Conservation (phyloP, 805 yeast species). For the Candida suzukii region DNA sequence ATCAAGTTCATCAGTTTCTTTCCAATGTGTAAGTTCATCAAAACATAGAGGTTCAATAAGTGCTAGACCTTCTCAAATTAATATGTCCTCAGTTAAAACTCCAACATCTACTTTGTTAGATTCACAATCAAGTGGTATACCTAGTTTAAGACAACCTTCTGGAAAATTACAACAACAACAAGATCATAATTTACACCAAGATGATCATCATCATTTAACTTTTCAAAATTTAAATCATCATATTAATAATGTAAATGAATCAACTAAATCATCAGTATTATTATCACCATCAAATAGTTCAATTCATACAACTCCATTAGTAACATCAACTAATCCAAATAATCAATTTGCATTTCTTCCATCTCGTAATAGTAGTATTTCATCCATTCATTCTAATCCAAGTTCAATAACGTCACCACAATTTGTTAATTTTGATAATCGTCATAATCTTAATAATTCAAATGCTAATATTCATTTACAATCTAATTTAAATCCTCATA, state of each 20-base stretch:
- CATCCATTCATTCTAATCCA: constrained; percentile 4
- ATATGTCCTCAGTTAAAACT: constrained; percentile 12
- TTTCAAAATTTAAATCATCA: background rate
- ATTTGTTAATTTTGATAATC: background rate
- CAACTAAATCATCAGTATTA: too few species aligned
- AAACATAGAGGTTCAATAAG: constrained; percentile 55
- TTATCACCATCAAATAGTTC: background rate
- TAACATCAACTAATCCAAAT: background rate
- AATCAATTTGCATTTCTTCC: background rate
- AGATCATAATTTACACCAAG: background rate
- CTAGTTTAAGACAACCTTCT: constrained; percentile 22
- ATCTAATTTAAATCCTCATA: background rate
- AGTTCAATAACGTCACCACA: constrained; percentile 3
- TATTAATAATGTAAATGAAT: background rate
- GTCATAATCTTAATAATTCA: too few species aligned
- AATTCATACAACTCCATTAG: background rate
- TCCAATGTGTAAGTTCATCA: constrained; percentile 34
- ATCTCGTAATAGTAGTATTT: constrained; percentile 6
- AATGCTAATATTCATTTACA: too few species aligned
- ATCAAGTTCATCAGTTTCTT: constrained; percentile 30
- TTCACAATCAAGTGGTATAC: constrained; percentile 18
- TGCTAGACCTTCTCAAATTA: constrained; percentile 40
- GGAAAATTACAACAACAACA: constrained; percentile 6
- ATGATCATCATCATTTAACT: background rate
- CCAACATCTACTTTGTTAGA: constrained; percentile 16